Base-by-base conservation (phyloP, 1,284 basidiomycete species). In the Apiotrichum mycotoxinovorans region DNA sequence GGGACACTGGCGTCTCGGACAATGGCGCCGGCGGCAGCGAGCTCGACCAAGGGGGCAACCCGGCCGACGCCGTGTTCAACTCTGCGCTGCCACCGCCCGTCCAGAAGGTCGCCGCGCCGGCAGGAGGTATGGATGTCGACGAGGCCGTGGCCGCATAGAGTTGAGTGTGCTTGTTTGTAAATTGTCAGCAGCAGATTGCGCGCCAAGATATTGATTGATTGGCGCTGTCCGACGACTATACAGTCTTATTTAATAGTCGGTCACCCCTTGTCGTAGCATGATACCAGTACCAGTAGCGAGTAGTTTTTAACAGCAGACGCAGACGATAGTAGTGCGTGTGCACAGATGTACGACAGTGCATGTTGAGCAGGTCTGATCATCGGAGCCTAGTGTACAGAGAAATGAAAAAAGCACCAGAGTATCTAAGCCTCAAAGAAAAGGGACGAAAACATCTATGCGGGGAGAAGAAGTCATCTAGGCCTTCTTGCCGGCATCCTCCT, bases 401-500 rank as follows among this genome's bases (percentile, higher is more conserved):
- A 46, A 37, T n/a, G 15, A 46, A 23, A 37, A 44, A 30, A 51
- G n/a, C 26, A 33, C 18, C 20, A 20, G 27, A 18, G 48, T 15
- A 25, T 35, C 15, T 41, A 25, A 12, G 14, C n/a, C 26, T 51
- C 23, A 25, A 42, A 34, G 27, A n/a, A n/a, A n/a, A n/a, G n/a
- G n/a, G n/a, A n/a, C n/a, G n/a, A n/a, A n/a, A n/a, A n/a, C n/a
- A n/a, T n/a, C n/a, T n/a, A n/a, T n/a, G n/a, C n/a, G n/a, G n/a
- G n/a, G n/a, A n/a, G n/a, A 22, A 52, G 20, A 52, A 26, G 41
- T 11, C 15, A 18, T 20, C 49, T 56, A 75, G 18, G 70, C 71
- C 56, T 72, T 76, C 75, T 96, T 96, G n/a, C 89, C 89, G 7
- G 86, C 84, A 74, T 98, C 95, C 79, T 98, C 94, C 80, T 98